Evolutionary conservation across 139 green algal genomes (phyloP), one percentile per base, ranked within the genome.

Genomic region (Chlamydomonas incerta): DNA sequence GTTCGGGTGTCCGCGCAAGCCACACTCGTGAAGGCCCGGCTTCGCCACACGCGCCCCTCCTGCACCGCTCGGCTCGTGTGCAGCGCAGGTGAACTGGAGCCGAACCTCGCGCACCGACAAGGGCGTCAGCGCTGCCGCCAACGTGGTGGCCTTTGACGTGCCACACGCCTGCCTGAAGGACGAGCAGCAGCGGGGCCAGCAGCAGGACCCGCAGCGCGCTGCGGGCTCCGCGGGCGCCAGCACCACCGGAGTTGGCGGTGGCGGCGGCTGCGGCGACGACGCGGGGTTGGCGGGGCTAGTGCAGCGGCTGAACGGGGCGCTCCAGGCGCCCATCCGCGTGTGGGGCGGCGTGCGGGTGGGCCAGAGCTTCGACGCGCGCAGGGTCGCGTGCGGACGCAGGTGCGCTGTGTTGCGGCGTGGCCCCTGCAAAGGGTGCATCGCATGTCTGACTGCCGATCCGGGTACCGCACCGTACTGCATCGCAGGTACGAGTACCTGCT

Each of bases 71-170:
- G 55, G 6, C 4, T 46, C 37, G 2, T 10, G 6, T 4, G 31
- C 31, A 28, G 8, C 34, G 2, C 88, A 97, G 94, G 85, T 96
- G 35, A 89, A 97, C 55, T 99, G 95, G 95, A 95, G 89, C 79
- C 92, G 97, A 0, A 95, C 96, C 1, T 97, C 97, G 5, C 91
- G 97, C 24, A 99, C 97, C 33, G 97, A 99, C 93, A 98, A 98
- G 90, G 97, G 97, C 41, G 97, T 99, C 65, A 96, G 90, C 83
- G 97, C 97, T 1, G 83, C 91, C 85, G 47, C 79, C 93, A 65
- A 90, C 87, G 55, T 95, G 93, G 88, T 82, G 34, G 35, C 77
- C 2, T 23, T 74, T 14, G 55, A 75, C 20, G 23, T 73, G 17
- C 70, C 81, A 2, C 34, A 41, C 10, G 35, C 29, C 33, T 14